Base-by-base conservation (phyloP, 352 stramenopile genomes). In the Phytopythium sindhum region DNA sequence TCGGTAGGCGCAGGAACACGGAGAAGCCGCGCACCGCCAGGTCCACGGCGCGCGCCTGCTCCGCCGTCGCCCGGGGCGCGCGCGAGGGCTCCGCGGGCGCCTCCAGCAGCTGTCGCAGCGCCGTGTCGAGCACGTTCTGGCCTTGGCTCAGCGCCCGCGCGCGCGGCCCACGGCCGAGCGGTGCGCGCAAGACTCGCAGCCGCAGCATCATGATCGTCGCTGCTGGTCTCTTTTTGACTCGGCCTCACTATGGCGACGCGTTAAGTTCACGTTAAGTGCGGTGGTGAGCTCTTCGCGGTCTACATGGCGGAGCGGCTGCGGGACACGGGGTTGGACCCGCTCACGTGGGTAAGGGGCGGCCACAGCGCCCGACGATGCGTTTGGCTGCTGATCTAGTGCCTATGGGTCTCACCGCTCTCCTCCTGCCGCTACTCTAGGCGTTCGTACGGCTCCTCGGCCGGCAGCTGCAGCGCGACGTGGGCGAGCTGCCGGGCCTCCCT, bases 1-100 rank as follows among this genome's bases (percentile, higher is more conserved):
- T 95, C 31, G 81, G 84, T 19, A 93, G 65, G 57, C 92, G 81
- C 21, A 95, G 61, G 31, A 95, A 93, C 19, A 95, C 69, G 1
- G 78, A 89, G 65, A 72, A 91, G 45, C 84, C 84, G 8, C 57
- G 59, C 41, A 67, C 62, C 37, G 83, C 84, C 29, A 72, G 61
- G 0, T 62, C 65, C 28, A 91, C 74, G 15, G 86, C 81, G 0
- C 44, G 68, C 17, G 65, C 56, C 57, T 94, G 86, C 24, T 70
- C 72, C 12, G 71, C 66, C 4, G 81, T 73, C 61, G 83, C 66
- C 12, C 60, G 67, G 17, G 80, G 69, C 19, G 24, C 37, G 5
- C 69, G 63, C 4, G 45, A 50, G 3, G 61, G 39, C 17, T 60
- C 61, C 24, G 55, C 23, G 15, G 55, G 26, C 33, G 65, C 28